Percentiles rank a stretch among this genome's conserved stretches.
Evolutionary conservation across 306 rosid genomes (phyloP).

Genomic region (Phaseolus lunatus): DNA sequence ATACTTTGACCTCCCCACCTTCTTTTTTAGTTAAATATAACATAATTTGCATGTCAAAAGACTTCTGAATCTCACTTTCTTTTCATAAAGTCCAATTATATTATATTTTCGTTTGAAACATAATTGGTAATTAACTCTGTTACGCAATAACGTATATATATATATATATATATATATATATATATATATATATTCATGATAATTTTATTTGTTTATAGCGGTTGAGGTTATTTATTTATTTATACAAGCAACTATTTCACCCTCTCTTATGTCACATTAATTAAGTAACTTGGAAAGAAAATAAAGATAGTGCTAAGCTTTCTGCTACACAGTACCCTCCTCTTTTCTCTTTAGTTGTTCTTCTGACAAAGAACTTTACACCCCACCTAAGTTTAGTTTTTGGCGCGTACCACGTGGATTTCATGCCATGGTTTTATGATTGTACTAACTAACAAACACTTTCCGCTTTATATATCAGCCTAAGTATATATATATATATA

Average conservation of each 20-base stretch:
- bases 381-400: constrained; percentile 43
- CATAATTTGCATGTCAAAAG: neutral
- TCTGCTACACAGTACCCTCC: constrained; percentile 3
- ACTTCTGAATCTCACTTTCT: neutral
- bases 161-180: too few species aligned
- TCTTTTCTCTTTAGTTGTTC: constrained; percentile 26
- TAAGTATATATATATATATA: too few species aligned
- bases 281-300: neutral
- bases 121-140: too few species aligned
- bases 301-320: constrained; percentile 38
- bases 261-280: neutral
- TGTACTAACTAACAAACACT: constrained; percentile 44
- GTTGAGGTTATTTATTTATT: neutral
- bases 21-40: neutral
- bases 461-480: constrained; percentile 34
- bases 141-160: too few species aligned
- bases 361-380: constrained; percentile 47
- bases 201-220: too few species aligned
- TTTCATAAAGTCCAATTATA: neutral
- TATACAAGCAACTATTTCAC: neutral
- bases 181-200: too few species aligned
- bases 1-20: neutral
- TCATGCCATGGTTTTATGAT: constrained; percentile 31
- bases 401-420: constrained; percentile 46
- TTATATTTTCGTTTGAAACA: too few species aligned